Evolutionary conservation across 305 asterid genomes (phyloP), one percentile per base, ranked within the genome.

Genomic region (Stenogyne calaminthoides): DNA sequence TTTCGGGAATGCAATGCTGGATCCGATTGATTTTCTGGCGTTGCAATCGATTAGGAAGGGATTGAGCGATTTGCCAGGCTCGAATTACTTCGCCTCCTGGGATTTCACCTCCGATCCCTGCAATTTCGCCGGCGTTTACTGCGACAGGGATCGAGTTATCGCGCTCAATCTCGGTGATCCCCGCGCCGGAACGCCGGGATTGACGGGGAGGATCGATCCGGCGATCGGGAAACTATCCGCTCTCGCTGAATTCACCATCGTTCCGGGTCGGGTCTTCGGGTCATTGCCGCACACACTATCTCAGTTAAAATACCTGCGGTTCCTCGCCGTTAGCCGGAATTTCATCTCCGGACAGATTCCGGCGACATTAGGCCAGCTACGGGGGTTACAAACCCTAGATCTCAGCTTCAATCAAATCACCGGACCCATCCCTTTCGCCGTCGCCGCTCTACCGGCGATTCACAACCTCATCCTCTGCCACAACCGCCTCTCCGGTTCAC

Each of bases 31-130:
- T 86, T 95, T 95, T 84, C 76, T 95, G 75, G 96, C 97, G 2
- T 64, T 95, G 36, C 99, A 95, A 68, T 77, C 99, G 2, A 84
- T 95, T 36, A 77, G 88, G 1, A 92, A 92, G 76, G 69, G 87
- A 72, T 73, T 95, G 42, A 51, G 51, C 73, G 99, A 95, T 79
- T 76, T 91, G 72, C 97, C 97, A 1, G 96, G 96, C 1, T 95
- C 98, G 0, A 86, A 84, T 59, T 95, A 83, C 39, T 84, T 95
- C 6, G 84, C 87, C 44, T 88, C 99, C 1, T 95, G 99, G 98
- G 99, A 95, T 77, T 95, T 95, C 83, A 95, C 98, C 19, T 84
- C 98, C 5, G 97, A 95, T 63, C 98, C 99, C 0, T 95, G 99
- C 58, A 84, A 80, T 56, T 95, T 95, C 78, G 84, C 97, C 76